phyloP scores from a whole-genome alignment of 2,329 filamentous ascomycete genomes.

The Myriangium duriaei region DNA sequence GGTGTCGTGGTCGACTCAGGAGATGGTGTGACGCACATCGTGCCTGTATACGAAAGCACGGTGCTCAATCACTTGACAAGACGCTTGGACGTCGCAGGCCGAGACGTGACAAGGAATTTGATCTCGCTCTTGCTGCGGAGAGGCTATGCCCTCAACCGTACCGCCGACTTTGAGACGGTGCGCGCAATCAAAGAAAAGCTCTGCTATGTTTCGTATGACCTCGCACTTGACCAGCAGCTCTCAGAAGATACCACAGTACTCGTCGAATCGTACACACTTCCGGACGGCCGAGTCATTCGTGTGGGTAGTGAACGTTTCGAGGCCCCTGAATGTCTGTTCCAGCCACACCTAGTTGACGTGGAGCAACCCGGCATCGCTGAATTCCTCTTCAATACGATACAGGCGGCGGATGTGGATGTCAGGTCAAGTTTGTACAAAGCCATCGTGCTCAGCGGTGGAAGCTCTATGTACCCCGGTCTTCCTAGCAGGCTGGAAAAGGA shows the following conservation, averaged over 20 bases:
- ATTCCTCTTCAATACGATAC: conserved; percentile 97
- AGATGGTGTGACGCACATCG: conserved; percentile 96
- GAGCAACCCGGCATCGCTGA: conserved; percentile 95
- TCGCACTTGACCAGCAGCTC: conserved; percentile 88
- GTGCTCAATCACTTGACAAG: conserved; percentile 94
- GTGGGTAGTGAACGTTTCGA: conserved; percentile 97
- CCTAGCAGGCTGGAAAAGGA: conserved; percentile 95
- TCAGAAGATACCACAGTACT: conserved; percentile 95
- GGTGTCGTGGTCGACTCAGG: conserved; percentile 98
- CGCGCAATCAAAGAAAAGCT: conserved; percentile 99
- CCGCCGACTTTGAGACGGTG: conserved; percentile 96
- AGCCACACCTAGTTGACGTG: conserved; percentile 93
- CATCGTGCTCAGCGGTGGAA: conserved; percentile 89
- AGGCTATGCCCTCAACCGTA: conserved; percentile 94
- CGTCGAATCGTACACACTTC: conserved; percentile 94
- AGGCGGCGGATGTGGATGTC: conserved; percentile 88
- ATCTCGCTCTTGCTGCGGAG: conserved; percentile 88
- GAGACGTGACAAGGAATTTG: conserved; percentile 95
- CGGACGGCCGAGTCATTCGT: conserved; percentile 88
- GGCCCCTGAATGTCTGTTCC: conserved; percentile 95
- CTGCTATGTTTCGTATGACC: conserved; percentile 97
- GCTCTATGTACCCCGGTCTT: conserved; percentile 97
- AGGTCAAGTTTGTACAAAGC: conserved; percentile 91
- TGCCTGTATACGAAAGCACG: conserved; percentile 95
- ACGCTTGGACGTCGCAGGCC: conserved; percentile 85